Conservation (phyloP, 148 eudicot species). For the Rhododendron simsii region DNA sequence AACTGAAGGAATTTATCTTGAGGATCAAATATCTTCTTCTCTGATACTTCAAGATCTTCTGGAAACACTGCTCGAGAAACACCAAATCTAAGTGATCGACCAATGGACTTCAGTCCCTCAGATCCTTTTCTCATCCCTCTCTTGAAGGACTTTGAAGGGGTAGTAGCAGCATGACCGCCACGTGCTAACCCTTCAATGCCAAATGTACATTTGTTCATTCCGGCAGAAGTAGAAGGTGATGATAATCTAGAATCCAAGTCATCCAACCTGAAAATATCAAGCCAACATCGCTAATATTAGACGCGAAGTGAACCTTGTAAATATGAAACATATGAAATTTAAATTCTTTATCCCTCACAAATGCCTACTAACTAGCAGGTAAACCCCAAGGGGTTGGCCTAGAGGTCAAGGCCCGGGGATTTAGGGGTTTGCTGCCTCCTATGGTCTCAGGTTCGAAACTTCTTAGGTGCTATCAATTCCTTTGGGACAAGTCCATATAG, state of each 20-base stretch:
- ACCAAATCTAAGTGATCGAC: constrained; percentile 76
- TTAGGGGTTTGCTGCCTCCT: not conserved
- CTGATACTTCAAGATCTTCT: constrained; percentile 89
- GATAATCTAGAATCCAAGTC: constrained; percentile 60
- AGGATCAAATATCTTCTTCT: constrained; percentile 84
- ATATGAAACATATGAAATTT: not conserved
- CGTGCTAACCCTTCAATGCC: constrained; percentile 50
- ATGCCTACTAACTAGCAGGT: not conserved
- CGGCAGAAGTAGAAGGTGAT: constrained; percentile 47
- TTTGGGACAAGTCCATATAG: not conserved
- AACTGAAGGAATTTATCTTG: constrained; percentile 83
- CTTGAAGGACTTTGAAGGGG: constrained; percentile 53
- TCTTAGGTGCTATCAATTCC: not conserved
- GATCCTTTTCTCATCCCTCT: constrained; percentile 65
- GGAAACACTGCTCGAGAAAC: constrained; percentile 89
- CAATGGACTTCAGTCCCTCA: constrained; percentile 73
- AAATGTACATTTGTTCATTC: constrained; percentile 49
- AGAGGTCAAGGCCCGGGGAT: not conserved
- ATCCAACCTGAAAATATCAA: constrained; percentile 45
- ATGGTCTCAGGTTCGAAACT: not conserved
- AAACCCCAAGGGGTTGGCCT: not conserved
- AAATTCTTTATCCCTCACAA: not conserved
- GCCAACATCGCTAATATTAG: not conserved
- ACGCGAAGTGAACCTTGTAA: not conserved
- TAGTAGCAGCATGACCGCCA: constrained; percentile 23